Percentiles rank a stretch among this genome's conserved stretches.
These are phyloP conservation scores for Abrus precatorius DNA, from an alignment of 306 rosid species.

Conservation along the genomic window DNA sequence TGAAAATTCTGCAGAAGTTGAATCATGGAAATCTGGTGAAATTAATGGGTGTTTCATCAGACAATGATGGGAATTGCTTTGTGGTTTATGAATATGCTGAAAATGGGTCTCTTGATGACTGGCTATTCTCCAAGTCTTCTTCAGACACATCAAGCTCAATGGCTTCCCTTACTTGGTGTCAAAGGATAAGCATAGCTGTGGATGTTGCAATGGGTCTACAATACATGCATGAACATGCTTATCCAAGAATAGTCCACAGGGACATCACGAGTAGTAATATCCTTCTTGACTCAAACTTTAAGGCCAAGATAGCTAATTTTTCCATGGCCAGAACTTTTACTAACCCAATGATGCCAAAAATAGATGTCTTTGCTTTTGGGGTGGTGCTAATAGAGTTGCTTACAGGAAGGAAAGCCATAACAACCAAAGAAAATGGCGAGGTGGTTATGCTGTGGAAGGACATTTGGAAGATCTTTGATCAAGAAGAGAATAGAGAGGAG, in stretches of 20 bases:
- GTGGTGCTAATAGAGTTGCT: conserved; percentile 73
- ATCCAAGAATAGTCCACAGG: conserved; percentile 77
- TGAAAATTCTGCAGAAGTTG: conserved; percentile 79
- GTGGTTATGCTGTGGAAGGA: conserved; percentile 76
- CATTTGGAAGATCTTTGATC: conserved; percentile 61
- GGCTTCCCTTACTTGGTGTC: conserved; percentile 70
- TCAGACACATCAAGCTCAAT: conserved; percentile 43
- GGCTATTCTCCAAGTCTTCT: conserved; percentile 58
- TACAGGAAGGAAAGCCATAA: conserved; percentile 69
- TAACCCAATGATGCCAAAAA: conserved; percentile 56
- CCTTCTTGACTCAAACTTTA: conserved; percentile 70
- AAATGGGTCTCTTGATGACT: conserved; percentile 78
- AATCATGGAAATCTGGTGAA: conserved; percentile 86
- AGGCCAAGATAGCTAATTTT: conserved; percentile 86
- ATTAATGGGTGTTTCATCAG: conserved; percentile 69
- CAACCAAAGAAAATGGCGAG: conserved; percentile 62
- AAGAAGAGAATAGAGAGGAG: conserved; percentile 61
- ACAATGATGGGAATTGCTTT: conserved; percentile 59
- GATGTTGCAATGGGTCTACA: conserved; percentile 84
- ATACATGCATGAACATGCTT: conserved; percentile 87
- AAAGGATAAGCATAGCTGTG: conserved; percentile 75
- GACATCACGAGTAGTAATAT: conserved; percentile 77
- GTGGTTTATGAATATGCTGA: conserved; percentile 80
- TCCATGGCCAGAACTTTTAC: conserved; percentile 69
- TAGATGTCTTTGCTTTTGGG: conserved; percentile 80